Base-by-base conservation (phyloP, 2,329 filamentous ascomycete genomes). In the Pseudopyricularia javanii region DNA sequence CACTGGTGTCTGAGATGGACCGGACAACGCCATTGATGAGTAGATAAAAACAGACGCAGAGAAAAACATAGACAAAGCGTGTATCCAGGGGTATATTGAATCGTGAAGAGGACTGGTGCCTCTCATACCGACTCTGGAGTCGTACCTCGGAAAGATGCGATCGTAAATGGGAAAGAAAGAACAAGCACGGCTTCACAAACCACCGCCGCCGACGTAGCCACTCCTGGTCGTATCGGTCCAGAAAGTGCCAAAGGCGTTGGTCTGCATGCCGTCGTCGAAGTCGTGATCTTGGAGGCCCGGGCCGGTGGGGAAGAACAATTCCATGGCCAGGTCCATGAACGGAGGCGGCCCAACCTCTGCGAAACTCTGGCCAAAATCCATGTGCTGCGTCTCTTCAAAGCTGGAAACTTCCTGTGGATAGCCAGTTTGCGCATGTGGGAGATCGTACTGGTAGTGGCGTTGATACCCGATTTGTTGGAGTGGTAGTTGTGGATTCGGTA, bases 181-280 rank as follows among this genome's bases (percentile, higher is more conserved):
- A 30, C 24, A 30, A 47, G 24, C 22, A 14, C 7, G 24, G 5
- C n/a, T 20, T 28, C 37, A 51, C 28, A 56, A 54, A 3, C 56
- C 56, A 1, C 59, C 59, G 11, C 58, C 60, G 3, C 58, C 61
- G 12, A 63, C 64, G 30, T 60, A 61, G 6, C 64, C 62, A 11
- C 68, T 65, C 56, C 70, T 70, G 57, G 75, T 75, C 1, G 75
- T 76, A 1, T 83, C 82, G 63, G 86, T 86, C 69, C 86, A 86
- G 63, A 88, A 88, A 0, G 81, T 80, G 61, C 87, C 84, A 65
- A 88, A 87, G 0, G 83, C 75, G 54, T 86, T 79, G 61, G 86
- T 74, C 61, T 81, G 74, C 62, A 78, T 72, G 50, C 73, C 73
- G 48, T 82, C 76, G 54, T 73, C 73, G 54, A 75, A 84, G 59